Conservation (phyloP, 768 basidiomycete species). For the Psilocybe tampanensis region DNA sequence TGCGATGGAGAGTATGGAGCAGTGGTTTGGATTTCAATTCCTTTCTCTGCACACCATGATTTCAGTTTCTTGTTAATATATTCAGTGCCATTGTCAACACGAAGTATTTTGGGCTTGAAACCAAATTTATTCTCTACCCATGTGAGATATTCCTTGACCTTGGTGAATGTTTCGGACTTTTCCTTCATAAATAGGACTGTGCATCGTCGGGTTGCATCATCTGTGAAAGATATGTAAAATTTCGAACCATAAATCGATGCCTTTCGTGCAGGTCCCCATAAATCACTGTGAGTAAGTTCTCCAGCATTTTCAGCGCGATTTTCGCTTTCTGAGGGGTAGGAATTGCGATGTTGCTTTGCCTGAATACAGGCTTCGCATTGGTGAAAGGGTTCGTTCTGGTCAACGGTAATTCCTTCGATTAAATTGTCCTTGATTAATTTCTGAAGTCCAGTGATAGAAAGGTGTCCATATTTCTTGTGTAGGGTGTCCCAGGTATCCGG, state of each 20-base stretch:
- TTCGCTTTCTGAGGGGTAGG: constrained; percentile 31
- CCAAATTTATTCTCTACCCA: constrained; percentile 15
- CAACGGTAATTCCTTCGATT: not conserved
- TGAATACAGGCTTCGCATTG: constrained; percentile 35
- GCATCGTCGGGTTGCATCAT: constrained; percentile 10
- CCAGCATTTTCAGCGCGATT: constrained; percentile 21
- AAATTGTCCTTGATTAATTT: constrained; percentile 10
- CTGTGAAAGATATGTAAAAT: constrained; percentile 30
- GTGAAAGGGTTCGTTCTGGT: not conserved
- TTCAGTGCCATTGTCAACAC: constrained; percentile 29
- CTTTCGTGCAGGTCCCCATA: constrained; percentile 32
- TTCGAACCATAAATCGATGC: constrained; percentile 21
- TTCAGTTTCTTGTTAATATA: constrained; percentile 5
- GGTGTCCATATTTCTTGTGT: constrained; percentile 27
- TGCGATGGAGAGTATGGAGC: constrained; percentile 18
- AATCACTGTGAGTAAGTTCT: constrained; percentile 23
- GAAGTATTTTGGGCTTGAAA: not conserved
- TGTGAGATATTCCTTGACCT: constrained; percentile 15
- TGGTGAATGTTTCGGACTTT: constrained; percentile 13
- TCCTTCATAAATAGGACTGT: not conserved
- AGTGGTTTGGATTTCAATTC: constrained; percentile 8
- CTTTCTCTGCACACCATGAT: constrained; percentile 3
- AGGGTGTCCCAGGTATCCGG: constrained; percentile 27
- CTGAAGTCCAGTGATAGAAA: constrained; percentile 22
- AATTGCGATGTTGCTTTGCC: constrained; percentile 31